A percentile compares a stretch with the other conserved stretches of the same genome.
phyloP scores from a whole-genome alignment of 768 basidiomycete genomes.

The Russula brevipes region DNA sequence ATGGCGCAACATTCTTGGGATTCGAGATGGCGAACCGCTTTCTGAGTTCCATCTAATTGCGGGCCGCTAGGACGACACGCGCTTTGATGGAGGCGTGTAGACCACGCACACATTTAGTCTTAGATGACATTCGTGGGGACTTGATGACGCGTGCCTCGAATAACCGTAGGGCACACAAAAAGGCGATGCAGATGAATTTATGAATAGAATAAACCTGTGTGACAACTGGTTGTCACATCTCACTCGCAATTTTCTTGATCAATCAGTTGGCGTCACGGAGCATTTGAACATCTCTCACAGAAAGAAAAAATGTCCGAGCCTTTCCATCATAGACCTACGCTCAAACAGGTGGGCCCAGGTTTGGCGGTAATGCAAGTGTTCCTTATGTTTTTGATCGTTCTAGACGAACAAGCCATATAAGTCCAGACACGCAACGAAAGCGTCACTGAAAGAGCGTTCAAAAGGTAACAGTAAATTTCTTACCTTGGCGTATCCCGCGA shows the following conservation, averaged over 20 bases:
- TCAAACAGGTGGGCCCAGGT: constrained; percentile 63
- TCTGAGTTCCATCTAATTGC: constrained; percentile 37
- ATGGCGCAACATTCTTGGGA: constrained; percentile 93
- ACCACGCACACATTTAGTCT: not conserved
- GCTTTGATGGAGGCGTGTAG: constrained; percentile 3
- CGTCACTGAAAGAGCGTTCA: constrained; percentile 72
- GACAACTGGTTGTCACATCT: constrained; percentile 15
- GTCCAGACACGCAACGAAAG: constrained; percentile 84
- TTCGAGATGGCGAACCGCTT: constrained; percentile 87
- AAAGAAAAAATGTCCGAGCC: constrained; percentile 35
- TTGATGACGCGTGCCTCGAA: not conserved
- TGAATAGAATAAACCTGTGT: not conserved
- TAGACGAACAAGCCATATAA: constrained; percentile 92
- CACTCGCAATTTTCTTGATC: constrained; percentile 7
- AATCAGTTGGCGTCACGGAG: not conserved
- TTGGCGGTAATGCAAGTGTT: constrained; percentile 1
- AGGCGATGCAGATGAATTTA: not conserved
- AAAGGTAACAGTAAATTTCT: constrained; percentile 51
- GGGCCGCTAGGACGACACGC: not conserved
- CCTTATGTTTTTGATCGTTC: not conserved
- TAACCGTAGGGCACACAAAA: not conserved
- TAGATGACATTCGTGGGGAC: not conserved
- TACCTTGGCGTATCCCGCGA: too few species aligned
- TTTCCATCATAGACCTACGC: constrained; percentile 71
- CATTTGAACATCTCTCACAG: not conserved